A percentile compares a stretch with the other conserved stretches of the same genome.
These are phyloP conservation scores for Saturnispora gosingensis DNA, from an alignment of 805 yeast genomes.

Conservation along the genomic window DNA sequence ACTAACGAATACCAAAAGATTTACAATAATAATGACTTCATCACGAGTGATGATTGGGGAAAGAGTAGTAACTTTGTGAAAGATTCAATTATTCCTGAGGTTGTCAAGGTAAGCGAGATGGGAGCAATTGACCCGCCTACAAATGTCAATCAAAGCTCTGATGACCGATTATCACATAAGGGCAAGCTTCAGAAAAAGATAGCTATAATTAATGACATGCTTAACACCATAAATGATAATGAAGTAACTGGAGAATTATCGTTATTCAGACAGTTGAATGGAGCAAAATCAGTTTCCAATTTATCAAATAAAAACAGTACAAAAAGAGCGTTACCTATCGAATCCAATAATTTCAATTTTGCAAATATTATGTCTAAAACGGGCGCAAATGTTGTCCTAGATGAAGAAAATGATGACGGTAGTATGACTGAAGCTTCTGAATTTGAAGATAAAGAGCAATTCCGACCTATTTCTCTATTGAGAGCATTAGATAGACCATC, in stretches of 20 bases:
- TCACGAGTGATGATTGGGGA: background rate
- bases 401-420: background rate
- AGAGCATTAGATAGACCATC: background rate
- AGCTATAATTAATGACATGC: background rate
- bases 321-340: background rate
- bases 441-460: background rate
- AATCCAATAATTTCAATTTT: background rate
- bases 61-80: slow-evolving; percentile 2
- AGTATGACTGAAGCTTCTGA: background rate
- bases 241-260: background rate
- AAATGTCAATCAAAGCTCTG: slow-evolving; percentile 9
- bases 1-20: slow-evolving; percentile 6
- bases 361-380: background rate
- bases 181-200: slow-evolving; percentile 4
- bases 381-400: too few species aligned
- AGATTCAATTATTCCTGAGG: slow-evolving; percentile 20
- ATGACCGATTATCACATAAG: background rate
- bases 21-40: background rate
- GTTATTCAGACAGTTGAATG: background rate
- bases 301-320: background rate
- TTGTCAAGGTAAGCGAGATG: slow-evolving; percentile 22
- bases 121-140: slow-evolving; percentile 16
- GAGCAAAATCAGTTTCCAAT: background rate
- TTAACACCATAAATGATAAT: background rate
- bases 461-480: background rate